phyloP scores from a whole-genome alignment of 331 rosid species.

The Acacia concinna region DNA sequence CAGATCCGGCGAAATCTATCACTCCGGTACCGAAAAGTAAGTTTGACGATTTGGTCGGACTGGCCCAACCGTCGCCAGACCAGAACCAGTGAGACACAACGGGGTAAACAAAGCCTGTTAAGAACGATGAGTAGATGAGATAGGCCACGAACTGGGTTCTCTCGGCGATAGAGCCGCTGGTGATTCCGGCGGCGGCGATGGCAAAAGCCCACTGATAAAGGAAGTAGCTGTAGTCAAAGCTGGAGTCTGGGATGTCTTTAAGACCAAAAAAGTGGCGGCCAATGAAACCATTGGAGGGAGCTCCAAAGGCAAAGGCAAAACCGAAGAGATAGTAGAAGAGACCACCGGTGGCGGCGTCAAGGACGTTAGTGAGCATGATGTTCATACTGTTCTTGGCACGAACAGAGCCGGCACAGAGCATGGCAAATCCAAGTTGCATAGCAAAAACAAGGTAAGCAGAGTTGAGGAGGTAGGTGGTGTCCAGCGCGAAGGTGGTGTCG shows the following conservation, averaged over 20 bases:
- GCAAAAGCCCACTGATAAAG: constrained; percentile 16
- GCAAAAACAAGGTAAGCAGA: constrained; percentile 7
- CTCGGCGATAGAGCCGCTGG: constrained; percentile 47
- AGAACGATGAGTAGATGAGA: constrained; percentile 56
- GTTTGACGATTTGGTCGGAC: constrained; percentile 27
- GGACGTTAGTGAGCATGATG: constrained; percentile 19
- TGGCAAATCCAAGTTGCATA: constrained; percentile 18
- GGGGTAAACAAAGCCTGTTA: constrained; percentile 71
- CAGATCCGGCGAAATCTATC: constrained; percentile 56
- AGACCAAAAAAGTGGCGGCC: constrained; percentile 64
- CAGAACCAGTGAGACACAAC: constrained; percentile 49
- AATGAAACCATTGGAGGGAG: constrained; percentile 64
- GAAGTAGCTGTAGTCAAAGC: constrained; percentile 33
- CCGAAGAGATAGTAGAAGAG: constrained; percentile 11
- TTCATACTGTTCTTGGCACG: constrained; percentile 20
- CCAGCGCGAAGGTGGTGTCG: constrained; percentile 51
- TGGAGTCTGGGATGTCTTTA: constrained; percentile 23
- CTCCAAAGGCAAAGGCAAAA: constrained; percentile 52
- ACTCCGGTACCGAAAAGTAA: constrained; percentile 56
- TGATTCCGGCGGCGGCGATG: constrained; percentile 22
- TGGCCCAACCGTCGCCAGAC: constrained; percentile 62
- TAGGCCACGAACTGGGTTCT: constrained; percentile 64
- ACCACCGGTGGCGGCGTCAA: constrained; percentile 13
- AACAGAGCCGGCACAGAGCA: constrained; percentile 16
- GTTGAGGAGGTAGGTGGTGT: constrained; percentile 27